Evolutionary conservation across 2,329 filamentous ascomycete species (phyloP), one percentile per base, ranked within the genome.

Genomic region (Trichoderma koningii): DNA sequence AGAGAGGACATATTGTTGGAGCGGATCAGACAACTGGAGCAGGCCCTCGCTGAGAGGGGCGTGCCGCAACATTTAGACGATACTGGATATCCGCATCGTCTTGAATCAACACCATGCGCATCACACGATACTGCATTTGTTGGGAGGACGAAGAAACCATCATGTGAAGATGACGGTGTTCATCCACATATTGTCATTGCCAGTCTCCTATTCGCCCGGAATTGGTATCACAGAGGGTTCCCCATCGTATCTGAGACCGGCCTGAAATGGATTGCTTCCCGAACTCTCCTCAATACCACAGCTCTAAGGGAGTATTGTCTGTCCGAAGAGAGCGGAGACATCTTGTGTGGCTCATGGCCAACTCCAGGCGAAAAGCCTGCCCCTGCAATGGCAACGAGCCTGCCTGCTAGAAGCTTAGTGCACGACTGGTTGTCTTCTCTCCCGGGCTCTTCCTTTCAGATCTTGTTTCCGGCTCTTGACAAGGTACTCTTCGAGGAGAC

Each of bases 191-290:
- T 60, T n/a, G 5, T 7, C 28, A 15, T 19, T 15, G 28, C 21
- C 10, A 19, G 15, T 17, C 42, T n/a, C 6, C 56, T 60, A 3
- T 60, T 60, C 19, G 45, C 17, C 10, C 45, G n/a, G 17, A 60
- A 60, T 17, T 60, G 56, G 56, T 60, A 60, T 28, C 45, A 60
- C 6, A 50, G 30, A 42, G 56, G 56, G 28, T 10, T 50, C 15
- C 56, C 56, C 5, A 60, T 60, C 7, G 19, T 60, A n/a, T 60
- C 56, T 1, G 21, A 60, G 15, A 15, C 15, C 12, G 56, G 56
- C 9, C 34, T 60, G 3, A 21, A 28, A 28, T 60, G 56, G 56
- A 51, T 60, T 42, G 30, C 56, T 23, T 60, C 56, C 15, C 50
- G 30, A 7, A 60, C 56, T 19, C 44, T 19, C 5, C 26, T 26